Evolutionary conservation across 768 basidiomycete genomes (phyloP).

Genomic region (Coprinellus micaceus): DNA sequence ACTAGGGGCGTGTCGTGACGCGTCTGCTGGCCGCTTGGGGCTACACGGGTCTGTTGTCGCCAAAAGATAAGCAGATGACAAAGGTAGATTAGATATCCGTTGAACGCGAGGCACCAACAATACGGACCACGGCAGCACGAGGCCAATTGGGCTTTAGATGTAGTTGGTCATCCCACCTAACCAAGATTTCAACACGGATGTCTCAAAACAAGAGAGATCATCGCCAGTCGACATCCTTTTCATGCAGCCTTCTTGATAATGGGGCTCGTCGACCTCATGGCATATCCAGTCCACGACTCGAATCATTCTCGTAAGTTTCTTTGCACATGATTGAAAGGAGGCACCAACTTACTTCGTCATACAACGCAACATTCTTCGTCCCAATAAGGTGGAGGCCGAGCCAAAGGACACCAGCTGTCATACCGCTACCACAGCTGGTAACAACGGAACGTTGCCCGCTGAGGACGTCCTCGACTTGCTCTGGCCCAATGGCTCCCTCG

Average conservation of each 20-base stretch:
- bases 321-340: conserved; percentile 4
- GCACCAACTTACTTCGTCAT: conserved; percentile 82
- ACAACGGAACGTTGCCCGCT: conserved; percentile 59
- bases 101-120: too few relatives aligned
- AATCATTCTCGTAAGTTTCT: conserved; percentile 6
- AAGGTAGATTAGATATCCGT: too few relatives aligned
- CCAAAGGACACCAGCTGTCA: conserved; percentile 97
- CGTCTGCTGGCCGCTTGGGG: too few relatives aligned
- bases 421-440: conserved; percentile 90
- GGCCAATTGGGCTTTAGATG: too few relatives aligned
- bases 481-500: conserved; percentile 57
- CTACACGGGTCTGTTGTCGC: too few relatives aligned
- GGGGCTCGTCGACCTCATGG: conserved; percentile 67
- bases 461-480: conserved; percentile 53
- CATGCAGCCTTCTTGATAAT: conserved; percentile 53
- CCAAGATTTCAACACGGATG: too few relatives aligned
- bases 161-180: too few relatives aligned
- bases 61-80: too few relatives aligned
- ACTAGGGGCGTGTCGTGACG: too few relatives aligned
- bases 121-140: too few relatives aligned
- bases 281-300: conserved; percentile 96
- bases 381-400: conserved; percentile 78
- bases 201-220: too few relatives aligned
- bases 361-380: conserved; percentile 62
- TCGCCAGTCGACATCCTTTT: too few relatives aligned